Conservation (phyloP, 495 filamentous ascomycete genomes). For the Neurospora cerealis region DNA sequence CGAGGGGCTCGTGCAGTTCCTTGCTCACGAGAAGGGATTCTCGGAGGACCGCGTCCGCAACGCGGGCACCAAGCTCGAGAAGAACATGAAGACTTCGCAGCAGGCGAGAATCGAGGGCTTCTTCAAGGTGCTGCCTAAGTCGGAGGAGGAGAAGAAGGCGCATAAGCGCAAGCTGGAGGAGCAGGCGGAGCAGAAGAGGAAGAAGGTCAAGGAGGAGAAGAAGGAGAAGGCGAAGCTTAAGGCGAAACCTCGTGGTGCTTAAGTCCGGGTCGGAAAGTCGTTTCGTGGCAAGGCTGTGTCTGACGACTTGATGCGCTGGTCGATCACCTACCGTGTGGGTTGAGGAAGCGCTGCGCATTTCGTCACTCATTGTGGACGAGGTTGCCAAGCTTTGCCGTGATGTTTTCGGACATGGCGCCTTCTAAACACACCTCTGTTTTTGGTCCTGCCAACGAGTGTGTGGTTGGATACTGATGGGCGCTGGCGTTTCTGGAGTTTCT, state of each 20-base stretch:
- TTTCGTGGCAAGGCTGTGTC: slow-evolving; percentile 6
- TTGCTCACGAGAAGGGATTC: slow-evolving; percentile 93
- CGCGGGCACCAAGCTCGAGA: slow-evolving; percentile 65
- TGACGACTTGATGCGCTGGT: no score
- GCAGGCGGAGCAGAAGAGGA: slow-evolving; percentile 82
- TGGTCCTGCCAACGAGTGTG: no score
- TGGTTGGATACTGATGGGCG: background rate
- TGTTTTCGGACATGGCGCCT: background rate
- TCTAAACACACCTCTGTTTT: no score
- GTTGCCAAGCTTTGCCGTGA: no score
- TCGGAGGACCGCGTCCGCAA: slow-evolving; percentile 82
- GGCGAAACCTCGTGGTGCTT: slow-evolving; percentile 57
- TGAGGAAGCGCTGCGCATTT: background rate
- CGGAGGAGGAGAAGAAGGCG: slow-evolving; percentile 66
- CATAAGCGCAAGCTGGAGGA: slow-evolving; percentile 90
- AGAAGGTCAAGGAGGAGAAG: slow-evolving; percentile 83
- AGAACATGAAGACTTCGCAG: slow-evolving; percentile 80
- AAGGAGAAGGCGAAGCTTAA: slow-evolving; percentile 88
- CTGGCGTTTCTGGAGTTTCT: background rate
- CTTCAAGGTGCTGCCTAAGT: slow-evolving; percentile 89
- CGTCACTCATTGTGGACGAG: no score
- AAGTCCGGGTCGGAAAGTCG: background rate
- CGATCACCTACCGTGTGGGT: background rate
- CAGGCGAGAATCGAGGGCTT: slow-evolving; percentile 93
- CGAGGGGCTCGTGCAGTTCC: slow-evolving; percentile 77